phyloP scores from a whole-genome alignment of 352 stramenopile genomes.

The Globisporangium acanthophoron region DNA sequence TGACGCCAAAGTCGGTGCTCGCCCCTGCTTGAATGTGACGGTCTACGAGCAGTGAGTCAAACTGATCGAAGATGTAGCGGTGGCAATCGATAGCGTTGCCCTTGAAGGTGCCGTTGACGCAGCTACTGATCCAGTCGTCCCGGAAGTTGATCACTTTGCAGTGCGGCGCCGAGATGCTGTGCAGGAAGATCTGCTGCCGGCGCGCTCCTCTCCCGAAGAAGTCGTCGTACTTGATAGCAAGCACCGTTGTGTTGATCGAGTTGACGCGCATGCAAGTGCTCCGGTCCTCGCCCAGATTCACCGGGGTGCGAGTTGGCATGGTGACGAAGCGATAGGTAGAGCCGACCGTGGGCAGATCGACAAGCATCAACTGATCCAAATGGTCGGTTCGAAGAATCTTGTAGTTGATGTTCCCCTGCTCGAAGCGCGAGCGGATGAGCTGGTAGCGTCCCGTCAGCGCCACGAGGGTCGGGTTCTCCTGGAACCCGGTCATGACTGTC shows the following conservation, averaged over 20 bases:
- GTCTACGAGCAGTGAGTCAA: conserved; percentile 25
- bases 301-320: conserved; percentile 17
- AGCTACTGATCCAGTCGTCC: conserved; percentile 27
- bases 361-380: conserved; percentile 8
- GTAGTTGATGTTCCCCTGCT: conserved; percentile 22
- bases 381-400: conserved; percentile 17
- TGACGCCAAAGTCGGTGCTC: conserved; percentile 29
- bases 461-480: no score
- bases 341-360: conserved; percentile 2
- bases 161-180: conserved; percentile 2
- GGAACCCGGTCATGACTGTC: no score
- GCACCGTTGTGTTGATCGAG: conserved; percentile 26
- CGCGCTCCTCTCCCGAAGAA: conserved; percentile 27
- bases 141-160: conserved; percentile 38
- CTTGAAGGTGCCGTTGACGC: conserved; percentile 13
- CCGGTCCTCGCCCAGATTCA: conserved; percentile 28
- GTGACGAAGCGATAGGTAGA: conserved; percentile 13
- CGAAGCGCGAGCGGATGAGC: conserved; percentile 16
- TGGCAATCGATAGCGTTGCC: conserved; percentile 29
- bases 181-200: conserved; percentile 21
- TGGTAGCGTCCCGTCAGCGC: conserved; percentile 1
- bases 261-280: conserved; percentile 37
- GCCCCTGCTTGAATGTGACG: conserved; percentile 26
- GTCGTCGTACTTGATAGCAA: conserved; percentile 30
- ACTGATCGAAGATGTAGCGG: conserved; percentile 47